phyloP scores from a whole-genome alignment of 495 filamentous ascomycete species.

The Penicillium paradoxum region DNA sequence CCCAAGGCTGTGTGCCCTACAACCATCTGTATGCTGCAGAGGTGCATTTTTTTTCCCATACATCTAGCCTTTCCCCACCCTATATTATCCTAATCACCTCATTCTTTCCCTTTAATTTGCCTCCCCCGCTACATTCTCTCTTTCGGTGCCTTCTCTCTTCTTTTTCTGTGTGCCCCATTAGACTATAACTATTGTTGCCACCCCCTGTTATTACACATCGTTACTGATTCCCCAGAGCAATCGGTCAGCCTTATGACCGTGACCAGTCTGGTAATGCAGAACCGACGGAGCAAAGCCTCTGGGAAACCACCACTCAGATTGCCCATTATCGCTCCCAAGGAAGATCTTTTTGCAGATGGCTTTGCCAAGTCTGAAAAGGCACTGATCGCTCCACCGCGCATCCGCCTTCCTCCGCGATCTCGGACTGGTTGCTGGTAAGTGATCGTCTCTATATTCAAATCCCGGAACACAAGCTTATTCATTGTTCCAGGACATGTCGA shows the following conservation, averaged over 20 bases:
- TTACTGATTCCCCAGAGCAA: background rate
- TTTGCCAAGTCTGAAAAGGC: constrained; percentile 21
- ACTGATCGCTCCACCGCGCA: constrained; percentile 35
- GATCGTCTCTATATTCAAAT: constrained; percentile 7
- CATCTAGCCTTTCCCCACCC: constrained; percentile 2
- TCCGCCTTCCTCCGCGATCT: constrained; percentile 50
- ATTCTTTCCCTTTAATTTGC: constrained; percentile 6
- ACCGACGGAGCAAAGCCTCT: constrained; percentile 29
- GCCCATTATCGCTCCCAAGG: constrained; percentile 48
- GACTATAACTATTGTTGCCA: background rate
- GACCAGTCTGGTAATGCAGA: constrained; percentile 36
- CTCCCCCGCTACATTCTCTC: background rate
- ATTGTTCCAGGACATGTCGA: constrained; percentile 42
- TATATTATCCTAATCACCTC: background rate
- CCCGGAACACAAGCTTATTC: constrained; percentile 2
- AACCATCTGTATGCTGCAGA: background rate
- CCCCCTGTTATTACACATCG: constrained; percentile 2
- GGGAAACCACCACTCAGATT: constrained; percentile 37
- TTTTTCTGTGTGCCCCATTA: constrained; percentile 6
- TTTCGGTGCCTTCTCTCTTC: background rate
- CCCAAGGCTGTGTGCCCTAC: constrained; percentile 26
- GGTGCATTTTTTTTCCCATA: constrained; percentile 9
- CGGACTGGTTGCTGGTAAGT: constrained; percentile 52
- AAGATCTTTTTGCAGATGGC: constrained; percentile 24
- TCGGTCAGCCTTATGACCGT: constrained; percentile 32